Percentiles rank a stretch among this genome's conserved stretches.
phyloP scores from a whole-genome alignment of 1,139 yeast species.

The Pichia inconspicua region DNA sequence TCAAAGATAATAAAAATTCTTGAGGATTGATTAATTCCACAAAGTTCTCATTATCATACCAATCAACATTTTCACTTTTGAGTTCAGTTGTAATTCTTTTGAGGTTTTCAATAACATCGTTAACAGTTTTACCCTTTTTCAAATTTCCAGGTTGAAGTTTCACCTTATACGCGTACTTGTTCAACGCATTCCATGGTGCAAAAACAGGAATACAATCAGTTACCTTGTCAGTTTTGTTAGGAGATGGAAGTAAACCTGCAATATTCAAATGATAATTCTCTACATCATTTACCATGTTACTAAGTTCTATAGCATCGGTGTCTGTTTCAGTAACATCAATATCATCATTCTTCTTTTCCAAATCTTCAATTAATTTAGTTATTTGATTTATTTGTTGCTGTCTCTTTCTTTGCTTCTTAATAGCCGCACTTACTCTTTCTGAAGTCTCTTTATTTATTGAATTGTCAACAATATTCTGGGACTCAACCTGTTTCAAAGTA shows the following conservation, averaged over 20 bases:
- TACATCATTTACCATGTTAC: conserved; percentile 16
- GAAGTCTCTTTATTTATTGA: conserved; percentile 29
- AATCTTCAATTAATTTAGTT: conserved; percentile 26
- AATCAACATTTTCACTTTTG: conserved; percentile 39
- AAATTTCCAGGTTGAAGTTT: conserved; percentile 81
- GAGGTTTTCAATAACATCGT: conserved; percentile 58
- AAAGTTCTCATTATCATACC: conserved; percentile 63
- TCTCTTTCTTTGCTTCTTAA: conserved; percentile 25
- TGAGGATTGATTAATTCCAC: conserved; percentile 50
- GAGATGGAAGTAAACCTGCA: conserved; percentile 33
- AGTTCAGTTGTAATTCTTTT: conserved; percentile 33
- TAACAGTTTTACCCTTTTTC: conserved; percentile 82
- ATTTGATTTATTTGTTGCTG: conserved; percentile 27
- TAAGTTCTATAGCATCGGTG: conserved; percentile 30
- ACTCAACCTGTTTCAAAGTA: conserved; percentile 60
- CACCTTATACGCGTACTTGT: conserved; percentile 70
- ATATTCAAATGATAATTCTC: conserved; percentile 24
- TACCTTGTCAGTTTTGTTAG: conserved; percentile 37
- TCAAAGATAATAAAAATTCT: conserved; percentile 44
- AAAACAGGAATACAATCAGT: conserved; percentile 72
- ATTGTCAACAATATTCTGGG: conserved; percentile 8
- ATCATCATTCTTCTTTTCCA: conserved; percentile 28
- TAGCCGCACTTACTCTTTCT: conserved; percentile 26
- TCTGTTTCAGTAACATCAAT: conserved; percentile 21
- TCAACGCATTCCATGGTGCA: conserved; percentile 85